Evolutionary conservation across 805 yeast genomes (phyloP).

Genomic region (Metschnikowia baotianmanensis): DNA sequence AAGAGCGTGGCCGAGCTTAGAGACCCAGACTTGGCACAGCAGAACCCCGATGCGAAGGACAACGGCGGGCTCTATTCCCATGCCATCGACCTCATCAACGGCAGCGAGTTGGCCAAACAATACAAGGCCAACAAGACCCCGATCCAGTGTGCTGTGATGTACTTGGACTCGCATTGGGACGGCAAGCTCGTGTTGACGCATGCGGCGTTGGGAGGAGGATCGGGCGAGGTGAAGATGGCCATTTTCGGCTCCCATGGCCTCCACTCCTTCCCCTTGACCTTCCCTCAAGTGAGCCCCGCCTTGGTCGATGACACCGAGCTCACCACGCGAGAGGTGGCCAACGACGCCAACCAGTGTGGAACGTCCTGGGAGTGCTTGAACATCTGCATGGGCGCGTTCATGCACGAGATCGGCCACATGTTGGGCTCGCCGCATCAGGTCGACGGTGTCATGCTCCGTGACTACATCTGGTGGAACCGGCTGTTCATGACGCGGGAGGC

Average conservation of each 20-base stretch:
- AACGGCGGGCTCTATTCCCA: slow-evolving; percentile 75
- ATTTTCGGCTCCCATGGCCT: slow-evolving; percentile 93
- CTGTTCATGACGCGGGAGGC: slow-evolving; percentile 74
- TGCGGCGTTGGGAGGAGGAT: slow-evolving; percentile 94
- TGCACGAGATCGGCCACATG: slow-evolving; percentile 93
- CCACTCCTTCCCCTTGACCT: slow-evolving; percentile 86
- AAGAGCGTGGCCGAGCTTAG: slow-evolving; percentile 69
- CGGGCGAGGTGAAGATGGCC: slow-evolving; percentile 66
- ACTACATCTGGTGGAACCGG: slow-evolving; percentile 76
- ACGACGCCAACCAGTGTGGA: slow-evolving; percentile 82
- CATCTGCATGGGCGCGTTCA: slow-evolving; percentile 85
- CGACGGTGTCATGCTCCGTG: slow-evolving; percentile 86
- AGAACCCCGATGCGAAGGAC: slow-evolving; percentile 67
- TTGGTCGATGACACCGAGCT: slow-evolving; percentile 72
- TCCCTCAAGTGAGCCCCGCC: slow-evolving; percentile 65
- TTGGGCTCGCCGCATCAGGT: slow-evolving; percentile 92
- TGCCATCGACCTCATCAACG: slow-evolving; percentile 68
- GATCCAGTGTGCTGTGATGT: slow-evolving; percentile 80
- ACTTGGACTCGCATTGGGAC: slow-evolving; percentile 86
- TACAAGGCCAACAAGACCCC: slow-evolving; percentile 36
- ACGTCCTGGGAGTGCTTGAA: slow-evolving; percentile 88
- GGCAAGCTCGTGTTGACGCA: slow-evolving; percentile 68
- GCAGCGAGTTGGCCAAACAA: slow-evolving; percentile 44
- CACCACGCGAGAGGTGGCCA: slow-evolving; percentile 73
- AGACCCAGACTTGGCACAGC: slow-evolving; percentile 83